Evolutionary conservation across 306 rosid species (phyloP), one percentile per base, ranked within the genome.

Genomic region (Vicia villosa): DNA sequence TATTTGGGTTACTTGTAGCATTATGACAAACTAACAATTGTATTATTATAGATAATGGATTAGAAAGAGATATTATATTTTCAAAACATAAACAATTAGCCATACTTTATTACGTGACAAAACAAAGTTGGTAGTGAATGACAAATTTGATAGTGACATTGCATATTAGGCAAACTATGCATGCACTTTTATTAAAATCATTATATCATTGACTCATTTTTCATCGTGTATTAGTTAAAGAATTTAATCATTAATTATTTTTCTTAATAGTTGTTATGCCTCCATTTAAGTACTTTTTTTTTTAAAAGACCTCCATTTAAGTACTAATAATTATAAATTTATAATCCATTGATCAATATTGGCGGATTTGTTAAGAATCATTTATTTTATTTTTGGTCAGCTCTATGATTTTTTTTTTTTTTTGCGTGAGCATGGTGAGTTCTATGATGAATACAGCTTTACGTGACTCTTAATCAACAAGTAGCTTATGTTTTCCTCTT

Each of bases 141-240:
- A 68, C 71, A 52, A 58, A 36, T 56, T 63, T 58, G 71, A 80
- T 14, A 22, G 67, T 21, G 84, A 70, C 81, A 65, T 32, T 71
- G 71, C 71, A 37, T 12, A 10, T 19, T 49, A 37, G 66, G 62
- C 42, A 41, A 42, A 49, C 40, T 34, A 34, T 51, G 38, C 83
- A 73, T 61, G 67, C 62, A 64, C 72, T 47, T 78, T 70, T 55
- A 41, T 66, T 37, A 69, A 30, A 40, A 28, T 21, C 5, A 28
- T 37, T 43, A 61, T 40, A 40, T 38, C 58, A 74, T 74, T 82
- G 83, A 74, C 78, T 66, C 14, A 4, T 16, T 72, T 63, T 77
- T 68, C 64, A 78, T 47, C 69, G 26, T 40, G 75, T 19, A 59
- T 82, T 74, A 64, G 77, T 74, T 82, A 57, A 50, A 63, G 80